Conservation (phyloP, 2,329 filamentous ascomycete species). For the Apiospora aurea region DNA sequence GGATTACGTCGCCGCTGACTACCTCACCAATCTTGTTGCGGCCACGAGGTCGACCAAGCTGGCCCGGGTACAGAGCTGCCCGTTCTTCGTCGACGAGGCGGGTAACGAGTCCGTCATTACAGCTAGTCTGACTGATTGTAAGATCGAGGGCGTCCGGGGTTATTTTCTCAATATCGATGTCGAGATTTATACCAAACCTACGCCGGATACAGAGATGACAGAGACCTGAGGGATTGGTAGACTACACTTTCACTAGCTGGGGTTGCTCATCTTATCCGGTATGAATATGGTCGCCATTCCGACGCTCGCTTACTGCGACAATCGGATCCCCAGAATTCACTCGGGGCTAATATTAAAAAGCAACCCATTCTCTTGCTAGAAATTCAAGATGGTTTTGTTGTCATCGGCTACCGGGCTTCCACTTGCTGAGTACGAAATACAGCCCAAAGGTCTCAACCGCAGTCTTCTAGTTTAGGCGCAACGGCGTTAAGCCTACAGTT, state of each 20-base stretch:
- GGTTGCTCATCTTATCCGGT: no score
- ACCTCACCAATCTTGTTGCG: background rate
- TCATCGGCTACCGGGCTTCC: background rate
- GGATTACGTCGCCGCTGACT: slow-evolving; percentile 15
- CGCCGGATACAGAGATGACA: background rate
- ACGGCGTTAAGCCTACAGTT: background rate
- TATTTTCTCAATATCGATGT: background rate
- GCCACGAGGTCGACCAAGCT: background rate
- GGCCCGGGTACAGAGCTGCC: background rate
- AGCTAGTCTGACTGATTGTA: background rate
- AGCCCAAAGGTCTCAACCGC: background rate
- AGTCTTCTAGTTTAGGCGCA: background rate
- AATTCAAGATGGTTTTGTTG: background rate
- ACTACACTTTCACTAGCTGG: no score
- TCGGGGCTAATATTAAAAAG: background rate
- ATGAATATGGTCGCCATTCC: background rate
- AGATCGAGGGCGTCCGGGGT: background rate
- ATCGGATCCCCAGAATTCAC: background rate
- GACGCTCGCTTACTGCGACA: background rate
- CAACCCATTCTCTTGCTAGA: background rate
- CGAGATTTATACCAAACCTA: background rate
- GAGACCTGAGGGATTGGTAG: background rate
- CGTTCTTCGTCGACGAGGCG: background rate
- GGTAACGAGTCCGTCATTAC: background rate
- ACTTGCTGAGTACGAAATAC: background rate